Evolutionary conservation across 2,329 filamentous ascomycete genomes (phyloP), one percentile per base, ranked within the genome.

Genomic region (Chrysoporthe austroafricana): DNA sequence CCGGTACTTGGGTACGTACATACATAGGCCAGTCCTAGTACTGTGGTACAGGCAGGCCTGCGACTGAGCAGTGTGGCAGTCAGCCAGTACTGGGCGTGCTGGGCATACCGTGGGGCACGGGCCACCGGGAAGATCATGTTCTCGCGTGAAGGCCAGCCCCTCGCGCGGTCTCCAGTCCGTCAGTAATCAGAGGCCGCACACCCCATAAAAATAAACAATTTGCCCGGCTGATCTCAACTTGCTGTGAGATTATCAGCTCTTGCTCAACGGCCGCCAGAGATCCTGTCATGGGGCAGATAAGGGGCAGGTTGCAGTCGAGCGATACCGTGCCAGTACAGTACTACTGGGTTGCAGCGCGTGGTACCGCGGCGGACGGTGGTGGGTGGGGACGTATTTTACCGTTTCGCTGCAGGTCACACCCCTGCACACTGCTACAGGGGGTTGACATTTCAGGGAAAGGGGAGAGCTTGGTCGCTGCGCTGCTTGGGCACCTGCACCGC

Each of bases 391-490:
- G 11, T 26, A 61, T 62, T 44, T 21, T 39, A 69, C 68, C 65
- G 68, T 69, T 68, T 67, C 43, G 62, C 62, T 63, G 44, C 66
- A 57, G 59, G 63, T 44, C 67, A 54, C 39, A 67, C 62, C 68
- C 67, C 66, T 67, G 62, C 42, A 61, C 59, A 34, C 11, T 48
- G 34, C 46, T 42, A 39, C 50, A 50, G 34, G 50, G 32, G 32
- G 3, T 52, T 63, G n/a, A 32, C 16, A 54, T 39, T 57, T 57
- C 60, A 67, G 64, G 67, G 66, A 68, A 66, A 63, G 58, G 58
- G 66, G 60, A 58, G 42, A 26, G 26, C 58, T 39, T 69, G 67
- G 67, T 64, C 67, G 62, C 44, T 64, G 67, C 62, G 58, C 66
- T 32, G 50, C 26, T 26, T 26, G 50, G 18, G 26, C 50, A 54